Evolutionary conservation across 2,329 filamentous ascomycete genomes (phyloP).

Genomic region (Phialemonium atrogriseum): DNA sequence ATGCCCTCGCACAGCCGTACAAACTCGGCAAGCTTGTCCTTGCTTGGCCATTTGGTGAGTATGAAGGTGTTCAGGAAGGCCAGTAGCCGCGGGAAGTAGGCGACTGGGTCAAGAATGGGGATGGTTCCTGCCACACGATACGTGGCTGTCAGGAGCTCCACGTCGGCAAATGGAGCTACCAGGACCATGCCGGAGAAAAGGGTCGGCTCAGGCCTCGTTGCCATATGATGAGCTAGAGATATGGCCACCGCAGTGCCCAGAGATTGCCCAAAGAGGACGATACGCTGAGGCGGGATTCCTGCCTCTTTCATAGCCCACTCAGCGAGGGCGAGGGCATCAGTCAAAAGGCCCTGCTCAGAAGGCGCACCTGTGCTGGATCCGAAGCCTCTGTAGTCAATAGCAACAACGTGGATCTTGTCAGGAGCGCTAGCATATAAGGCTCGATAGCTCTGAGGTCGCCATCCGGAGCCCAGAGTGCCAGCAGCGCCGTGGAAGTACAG

Average conservation of each 20-base stretch:
- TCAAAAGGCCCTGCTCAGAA: conserved; percentile 44
- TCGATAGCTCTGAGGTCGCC: conserved; percentile 46
- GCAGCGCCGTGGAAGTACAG: conserved; percentile 47
- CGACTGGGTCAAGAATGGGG: conserved; percentile 44
- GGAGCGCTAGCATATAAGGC: conserved; percentile 42
- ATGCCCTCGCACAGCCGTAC: conserved; percentile 27
- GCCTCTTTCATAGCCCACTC: conserved; percentile 46
- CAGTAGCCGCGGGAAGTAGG: conserved; percentile 35
- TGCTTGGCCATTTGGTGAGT: conserved; percentile 40
- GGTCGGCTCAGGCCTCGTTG: conserved; percentile 22
- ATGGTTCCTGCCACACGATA: conserved; percentile 48
- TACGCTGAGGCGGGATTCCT: conserved; percentile 42
- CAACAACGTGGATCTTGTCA: conserved; percentile 45
- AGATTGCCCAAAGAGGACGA: conserved; percentile 51
- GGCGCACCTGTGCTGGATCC: conserved; percentile 43
- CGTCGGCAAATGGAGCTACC: conserved; percentile 48
- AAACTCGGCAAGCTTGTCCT: conserved; percentile 36
- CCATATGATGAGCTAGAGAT: conserved; percentile 21
- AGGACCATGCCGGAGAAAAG: conserved; percentile 47
- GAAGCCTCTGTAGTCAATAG: conserved; percentile 56
- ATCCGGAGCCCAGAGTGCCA: conserved; percentile 48
- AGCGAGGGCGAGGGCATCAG: conserved; percentile 42
- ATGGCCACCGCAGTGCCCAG: conserved; percentile 41
- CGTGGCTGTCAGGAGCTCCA: conserved; percentile 43
- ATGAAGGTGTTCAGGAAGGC: conserved; percentile 38